These are phyloP conservation scores for Alternaria triticimaculans DNA, from an alignment of 2,329 filamentous ascomycete genomes.

Conservation along the genomic window DNA sequence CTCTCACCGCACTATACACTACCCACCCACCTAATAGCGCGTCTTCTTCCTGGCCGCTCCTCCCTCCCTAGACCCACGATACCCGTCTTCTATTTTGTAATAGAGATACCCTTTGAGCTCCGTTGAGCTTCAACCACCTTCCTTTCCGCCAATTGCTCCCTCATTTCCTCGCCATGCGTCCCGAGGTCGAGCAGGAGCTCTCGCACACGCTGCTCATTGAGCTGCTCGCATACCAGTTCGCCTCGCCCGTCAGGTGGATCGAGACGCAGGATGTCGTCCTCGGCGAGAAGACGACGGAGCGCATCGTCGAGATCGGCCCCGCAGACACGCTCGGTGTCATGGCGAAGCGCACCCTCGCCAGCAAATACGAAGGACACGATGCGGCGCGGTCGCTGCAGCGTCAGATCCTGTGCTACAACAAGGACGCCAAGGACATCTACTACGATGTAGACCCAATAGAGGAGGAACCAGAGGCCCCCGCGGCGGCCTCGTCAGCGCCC, in stretches of 20 bases:
- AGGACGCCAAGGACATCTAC: conserved; percentile 99
- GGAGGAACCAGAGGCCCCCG: conserved; percentile 67
- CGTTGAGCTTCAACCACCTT: conserved; percentile 27
- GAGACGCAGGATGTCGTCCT: conserved; percentile 99
- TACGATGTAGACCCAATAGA: conserved; percentile 97
- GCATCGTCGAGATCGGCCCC: conserved; percentile 96
- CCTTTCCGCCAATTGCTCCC: conserved; percentile 7
- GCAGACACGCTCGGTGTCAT: conserved; percentile 97
- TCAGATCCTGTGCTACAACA: conserved; percentile 99
- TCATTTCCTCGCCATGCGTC: conserved; percentile 73
- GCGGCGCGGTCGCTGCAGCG: conserved; percentile 94
- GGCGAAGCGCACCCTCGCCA: conserved; percentile 93
- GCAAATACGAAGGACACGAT: conserved; percentile 98
- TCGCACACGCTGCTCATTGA: conserved; percentile 97
- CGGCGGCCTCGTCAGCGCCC: conserved; percentile 53
- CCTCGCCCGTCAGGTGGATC: conserved; percentile 98
- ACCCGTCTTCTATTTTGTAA: conserved; percentile 28
- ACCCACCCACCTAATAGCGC: conserved; percentile 16
- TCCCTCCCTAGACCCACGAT: conserved; percentile 23
- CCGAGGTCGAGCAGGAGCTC: conserved; percentile 99
- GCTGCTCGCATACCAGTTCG: conserved; percentile 98
- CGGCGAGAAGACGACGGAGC: conserved; percentile 92
- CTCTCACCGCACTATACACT: conserved; percentile 19
- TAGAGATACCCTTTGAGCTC: conserved; percentile 38
- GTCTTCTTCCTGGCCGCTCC: conserved; percentile 23